These are phyloP conservation scores for Persicaria tinctoria DNA, from an alignment of 148 eudicot species.

Conservation along the genomic window DNA sequence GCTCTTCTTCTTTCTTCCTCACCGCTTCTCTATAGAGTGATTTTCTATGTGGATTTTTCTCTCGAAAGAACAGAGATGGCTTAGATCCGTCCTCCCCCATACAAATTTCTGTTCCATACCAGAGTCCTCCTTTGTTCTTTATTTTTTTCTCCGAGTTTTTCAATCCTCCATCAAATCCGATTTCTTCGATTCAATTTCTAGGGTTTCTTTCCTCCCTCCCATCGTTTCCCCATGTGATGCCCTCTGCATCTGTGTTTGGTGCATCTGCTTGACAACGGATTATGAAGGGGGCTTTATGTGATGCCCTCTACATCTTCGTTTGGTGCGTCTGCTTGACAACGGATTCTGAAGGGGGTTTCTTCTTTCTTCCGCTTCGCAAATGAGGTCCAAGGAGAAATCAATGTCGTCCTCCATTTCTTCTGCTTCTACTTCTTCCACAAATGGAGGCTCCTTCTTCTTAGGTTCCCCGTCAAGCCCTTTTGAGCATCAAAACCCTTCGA, in stretches of 20 bases:
- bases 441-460: slow-evolving; percentile 19
- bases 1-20: too few species aligned
- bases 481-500: too few species aligned
- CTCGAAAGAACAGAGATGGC: too few species aligned
- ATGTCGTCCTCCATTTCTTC: slow-evolving; percentile 21
- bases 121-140: too few species aligned
- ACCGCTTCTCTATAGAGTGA: too few species aligned
- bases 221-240: background rate
- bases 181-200: background rate
- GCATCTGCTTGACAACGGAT: too few species aligned
- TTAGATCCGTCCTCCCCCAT: too few species aligned
- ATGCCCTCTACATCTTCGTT: background rate
- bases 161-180: background rate
- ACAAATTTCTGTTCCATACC: too few species aligned
- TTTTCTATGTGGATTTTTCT: too few species aligned
- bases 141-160: too few species aligned
- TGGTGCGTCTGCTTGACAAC: background rate
- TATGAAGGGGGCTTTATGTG: too few species aligned
- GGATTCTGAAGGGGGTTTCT: background rate
- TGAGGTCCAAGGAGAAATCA: slow-evolving; percentile 34
- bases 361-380: slow-evolving; percentile 7
- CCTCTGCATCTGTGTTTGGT: too few species aligned
- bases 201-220: background rate
- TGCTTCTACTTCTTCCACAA: slow-evolving; percentile 14
- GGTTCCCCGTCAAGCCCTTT: slow-evolving; percentile 12